phyloP scores from a whole-genome alignment of 2,329 filamentous ascomycete species.

The Aaosphaeria arxii region DNA sequence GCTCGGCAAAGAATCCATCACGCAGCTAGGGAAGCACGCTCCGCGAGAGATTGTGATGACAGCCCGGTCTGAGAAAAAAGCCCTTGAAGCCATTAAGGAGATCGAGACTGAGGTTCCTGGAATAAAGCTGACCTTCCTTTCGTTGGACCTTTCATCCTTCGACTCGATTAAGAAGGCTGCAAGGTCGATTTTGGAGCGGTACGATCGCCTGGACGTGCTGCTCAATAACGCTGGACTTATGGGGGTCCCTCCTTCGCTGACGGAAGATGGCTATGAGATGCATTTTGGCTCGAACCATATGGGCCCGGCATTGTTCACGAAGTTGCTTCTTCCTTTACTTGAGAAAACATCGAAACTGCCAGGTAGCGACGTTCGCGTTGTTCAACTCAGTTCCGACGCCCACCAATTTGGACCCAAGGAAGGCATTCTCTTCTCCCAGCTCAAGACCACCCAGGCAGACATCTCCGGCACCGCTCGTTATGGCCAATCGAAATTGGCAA shows the following conservation, averaged over 20 bases:
- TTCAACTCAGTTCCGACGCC: slow-evolving; percentile 11
- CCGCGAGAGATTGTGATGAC: slow-evolving; percentile 41
- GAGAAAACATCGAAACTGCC: slow-evolving; percentile 25
- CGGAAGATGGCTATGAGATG: slow-evolving; percentile 43
- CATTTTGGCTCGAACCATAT: slow-evolving; percentile 47
- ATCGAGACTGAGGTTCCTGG: slow-evolving; percentile 4
- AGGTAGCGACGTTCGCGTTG: slow-evolving; percentile 40
- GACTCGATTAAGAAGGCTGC: slow-evolving; percentile 13
- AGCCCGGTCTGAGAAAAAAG: slow-evolving; percentile 22
- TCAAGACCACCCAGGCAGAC: neutral
- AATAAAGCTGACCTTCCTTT: neutral
- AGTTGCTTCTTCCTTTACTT: slow-evolving; percentile 38
- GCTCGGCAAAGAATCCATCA: slow-evolving; percentile 41
- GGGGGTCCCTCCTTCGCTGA: slow-evolving; percentile 20
- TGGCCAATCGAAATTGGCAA: slow-evolving; percentile 39
- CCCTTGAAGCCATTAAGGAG: neutral
- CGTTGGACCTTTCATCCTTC: slow-evolving; percentile 11
- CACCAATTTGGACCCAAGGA: neutral
- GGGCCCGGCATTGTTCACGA: slow-evolving; percentile 42
- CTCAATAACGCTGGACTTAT: slow-evolving; percentile 43
- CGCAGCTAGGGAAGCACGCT: slow-evolving; percentile 39
- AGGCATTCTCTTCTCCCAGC: neutral
- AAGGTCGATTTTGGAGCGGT: slow-evolving; percentile 5
- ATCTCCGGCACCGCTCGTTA: neutral
- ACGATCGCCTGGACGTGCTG: slow-evolving; percentile 37